A percentile compares a stretch with the other conserved stretches of the same genome.
phyloP scores from a whole-genome alignment of 345 rosid genomes.

The Camelina laxa region DNA sequence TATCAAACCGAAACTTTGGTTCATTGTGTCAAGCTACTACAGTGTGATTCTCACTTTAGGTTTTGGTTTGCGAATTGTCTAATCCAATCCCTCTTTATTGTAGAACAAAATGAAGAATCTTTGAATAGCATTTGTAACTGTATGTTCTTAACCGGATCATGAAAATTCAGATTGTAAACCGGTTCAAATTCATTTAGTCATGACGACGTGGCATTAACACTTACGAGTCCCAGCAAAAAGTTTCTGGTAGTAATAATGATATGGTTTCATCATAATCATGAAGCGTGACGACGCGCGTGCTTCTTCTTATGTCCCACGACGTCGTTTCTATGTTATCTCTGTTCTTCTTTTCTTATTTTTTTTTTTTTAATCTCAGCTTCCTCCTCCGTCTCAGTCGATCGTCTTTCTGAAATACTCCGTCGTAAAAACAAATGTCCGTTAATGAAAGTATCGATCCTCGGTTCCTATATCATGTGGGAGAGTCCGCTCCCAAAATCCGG shows the following conservation, averaged over 20 bases:
- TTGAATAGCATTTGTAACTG: not conserved
- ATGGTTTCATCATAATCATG: conserved; percentile 23
- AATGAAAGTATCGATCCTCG: conserved; percentile 53
- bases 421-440: conserved; percentile 34
- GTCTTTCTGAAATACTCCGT: conserved; percentile 5
- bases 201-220: not conserved
- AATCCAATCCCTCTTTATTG: conserved; percentile 8
- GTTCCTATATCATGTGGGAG: conserved; percentile 57
- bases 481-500: conserved; percentile 53
- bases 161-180: conserved; percentile 5
- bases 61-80: not conserved
- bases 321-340: conserved; percentile 4
- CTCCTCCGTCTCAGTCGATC: conserved; percentile 10
- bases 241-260: conserved; percentile 12
- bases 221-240: conserved; percentile 4
- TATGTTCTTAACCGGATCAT: conserved; percentile 10
- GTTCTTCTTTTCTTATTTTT: not conserved
- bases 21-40: conserved; percentile 7
- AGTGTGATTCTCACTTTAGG: not conserved
- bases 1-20: not conserved
- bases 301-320: conserved; percentile 7
- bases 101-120: conserved; percentile 14
- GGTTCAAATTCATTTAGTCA: not conserved
- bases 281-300: conserved; percentile 38
- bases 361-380: not conserved